Evolutionary conservation across 2,329 filamentous ascomycete species (phyloP).

Genomic region (Berkeleyomyces rouxiae): DNA sequence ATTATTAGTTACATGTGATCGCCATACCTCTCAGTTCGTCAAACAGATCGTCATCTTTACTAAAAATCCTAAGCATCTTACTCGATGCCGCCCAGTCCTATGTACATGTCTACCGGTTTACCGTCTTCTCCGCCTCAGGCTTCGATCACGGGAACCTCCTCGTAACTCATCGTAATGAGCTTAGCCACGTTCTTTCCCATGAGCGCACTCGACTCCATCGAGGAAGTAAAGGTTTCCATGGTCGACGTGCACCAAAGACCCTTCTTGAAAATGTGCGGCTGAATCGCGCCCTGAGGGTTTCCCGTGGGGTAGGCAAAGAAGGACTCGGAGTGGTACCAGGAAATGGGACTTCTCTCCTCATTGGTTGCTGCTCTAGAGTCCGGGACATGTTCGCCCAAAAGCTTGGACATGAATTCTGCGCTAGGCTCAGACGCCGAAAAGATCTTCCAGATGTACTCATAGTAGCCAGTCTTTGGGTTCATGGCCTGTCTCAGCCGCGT

Average conservation of each 20-base stretch:
- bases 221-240: constrained; percentile 89
- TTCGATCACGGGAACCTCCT: background rate
- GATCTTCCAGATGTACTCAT: constrained; percentile 48
- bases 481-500: constrained; percentile 50
- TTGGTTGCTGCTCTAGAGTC: constrained; percentile 23
- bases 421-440: constrained; percentile 41
- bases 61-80: background rate
- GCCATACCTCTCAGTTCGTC: no score
- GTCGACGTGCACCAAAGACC: constrained; percentile 55
- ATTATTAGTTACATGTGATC: no score
- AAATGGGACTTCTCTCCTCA: constrained; percentile 33
- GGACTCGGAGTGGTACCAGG: constrained; percentile 60
- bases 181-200: constrained; percentile 77
- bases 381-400: constrained; percentile 34
- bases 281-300: constrained; percentile 73
- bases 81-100: background rate
- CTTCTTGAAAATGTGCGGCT: constrained; percentile 53
- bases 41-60: no score
- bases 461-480: constrained; percentile 39
- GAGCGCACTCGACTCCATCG: constrained; percentile 89
- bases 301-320: constrained; percentile 80
- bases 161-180: constrained; percentile 43
- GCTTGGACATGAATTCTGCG: constrained; percentile 32
- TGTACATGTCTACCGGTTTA: background rate
- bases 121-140: background rate